Percentiles rank a stretch among this genome's conserved stretches.
Evolutionary conservation across 306 rosid genomes (phyloP).

Genomic region (Oxytropis ochrocephala): DNA sequence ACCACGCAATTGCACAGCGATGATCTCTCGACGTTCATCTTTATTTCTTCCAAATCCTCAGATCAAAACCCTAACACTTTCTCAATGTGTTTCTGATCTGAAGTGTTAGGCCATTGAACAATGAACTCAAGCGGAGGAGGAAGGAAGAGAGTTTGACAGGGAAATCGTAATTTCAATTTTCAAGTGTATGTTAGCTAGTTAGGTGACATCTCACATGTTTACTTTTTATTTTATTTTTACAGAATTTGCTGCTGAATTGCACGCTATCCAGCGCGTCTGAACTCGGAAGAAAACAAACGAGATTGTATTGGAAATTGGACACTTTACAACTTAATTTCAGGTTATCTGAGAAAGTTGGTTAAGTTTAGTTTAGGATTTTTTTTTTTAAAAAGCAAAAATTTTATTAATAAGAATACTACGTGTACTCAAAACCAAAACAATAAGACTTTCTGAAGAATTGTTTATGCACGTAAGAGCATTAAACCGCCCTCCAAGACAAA

Average conservation of each 20-base stretch:
- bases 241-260: not conserved
- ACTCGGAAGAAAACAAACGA: not conserved
- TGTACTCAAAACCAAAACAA: no score
- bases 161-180: slow-evolving; percentile 20
- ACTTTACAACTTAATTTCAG: no score
- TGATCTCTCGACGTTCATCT: slow-evolving; percentile 87
- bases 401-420: no score
- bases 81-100: not conserved
- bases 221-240: not conserved
- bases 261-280: not conserved
- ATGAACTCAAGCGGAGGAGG: not conserved
- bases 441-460: no score
- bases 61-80: slow-evolving; percentile 23
- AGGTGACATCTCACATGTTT: slow-evolving; percentile 2
- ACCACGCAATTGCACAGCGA: slow-evolving; percentile 97
- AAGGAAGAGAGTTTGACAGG: not conserved
- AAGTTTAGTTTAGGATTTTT: no score
- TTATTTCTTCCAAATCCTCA: not conserved
- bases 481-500: no score
- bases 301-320: not conserved
- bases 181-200: not conserved
- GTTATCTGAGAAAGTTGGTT: no score
- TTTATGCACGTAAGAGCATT: no score
- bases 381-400: no score
- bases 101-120: slow-evolving; percentile 34